Base-by-base conservation (phyloP, 352 stramenopile species). In the Pythium apleroticum region DNA sequence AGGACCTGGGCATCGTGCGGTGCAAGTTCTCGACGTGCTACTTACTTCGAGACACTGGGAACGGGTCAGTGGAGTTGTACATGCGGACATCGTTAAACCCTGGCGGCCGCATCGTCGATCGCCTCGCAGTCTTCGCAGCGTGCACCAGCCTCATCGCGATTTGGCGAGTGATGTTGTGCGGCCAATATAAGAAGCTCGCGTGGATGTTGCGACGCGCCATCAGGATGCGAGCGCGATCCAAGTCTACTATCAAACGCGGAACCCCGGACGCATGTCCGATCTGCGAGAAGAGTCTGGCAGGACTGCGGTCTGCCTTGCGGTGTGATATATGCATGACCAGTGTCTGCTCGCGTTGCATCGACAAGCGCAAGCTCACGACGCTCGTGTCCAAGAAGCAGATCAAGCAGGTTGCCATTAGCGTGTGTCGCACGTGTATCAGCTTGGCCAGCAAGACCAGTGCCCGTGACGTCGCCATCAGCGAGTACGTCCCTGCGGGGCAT, bases 11-110 rank as follows among this genome's bases (percentile, higher is more conserved):
- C 28, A 71, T 85, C 55, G 65, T 86, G 41, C 76, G 80, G 5
- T 71, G 69, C 20, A 80, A 81, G 27, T 74, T 84, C 52, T 87
- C 74, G 5, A 72, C 78, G 27, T 85, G 76, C 43, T 70, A 69
- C 4, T 30, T 87, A 25, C 84, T 81, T 52, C 71, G 69, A 3
- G 72, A 87, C 52, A 68, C 17, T 60, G 81, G 50, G 45, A 72
- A 76, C 22, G 63, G 63, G 0, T 77, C 63, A 0, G 66, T 87
- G 11, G 78, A 84, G 20, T 71, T 78, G 48, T 87, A 80, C 46
- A 72, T 84, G 55, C 75, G 77, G 6, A 70, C 71, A 12, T 81
- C 74, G 33, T 73, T 87, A 24, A 74, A 84, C 65, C 35, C 71
- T 57, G 41, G 73, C 52, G 43, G 64, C 63, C 64, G 72, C 12